Evolutionary conservation across 2,329 filamentous ascomycete species (phyloP).

Genomic region (Hymenoscyphus linearis): DNA sequence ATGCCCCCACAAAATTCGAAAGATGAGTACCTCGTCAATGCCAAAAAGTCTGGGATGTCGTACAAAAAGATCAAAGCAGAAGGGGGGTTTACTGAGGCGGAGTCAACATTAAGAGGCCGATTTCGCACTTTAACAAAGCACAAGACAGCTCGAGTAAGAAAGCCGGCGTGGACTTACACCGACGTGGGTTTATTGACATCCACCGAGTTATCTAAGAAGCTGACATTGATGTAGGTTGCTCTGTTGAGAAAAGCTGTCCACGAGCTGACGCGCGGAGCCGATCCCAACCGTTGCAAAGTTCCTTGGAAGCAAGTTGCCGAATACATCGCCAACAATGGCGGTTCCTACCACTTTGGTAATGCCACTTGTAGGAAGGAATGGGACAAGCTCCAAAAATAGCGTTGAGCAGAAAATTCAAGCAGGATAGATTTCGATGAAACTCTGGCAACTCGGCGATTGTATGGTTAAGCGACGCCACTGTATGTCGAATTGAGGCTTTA

Average conservation of each 20-base stretch:
- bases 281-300: conserved; percentile 35
- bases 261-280: conserved; percentile 27
- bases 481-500: not conserved
- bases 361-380: conserved; percentile 55
- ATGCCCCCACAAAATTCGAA: conserved; percentile 31
- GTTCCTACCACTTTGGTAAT: conserved; percentile 54
- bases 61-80: conserved; percentile 58
- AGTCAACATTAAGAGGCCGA: conserved; percentile 67
- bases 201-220: not conserved
- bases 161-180: conserved; percentile 55
- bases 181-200: conserved; percentile 51
- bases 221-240: conserved; percentile 34
- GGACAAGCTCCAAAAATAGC: conserved; percentile 36
- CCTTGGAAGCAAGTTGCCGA: conserved; percentile 54
- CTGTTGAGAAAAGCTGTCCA: conserved; percentile 42
- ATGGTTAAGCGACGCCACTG: not conserved
- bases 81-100: conserved; percentile 56
- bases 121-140: conserved; percentile 61
- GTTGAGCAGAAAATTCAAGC: not conserved
- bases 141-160: conserved; percentile 56
- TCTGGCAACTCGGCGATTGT: not conserved
- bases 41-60: conserved; percentile 51
- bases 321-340: conserved; percentile 47
- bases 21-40: conserved; percentile 48
- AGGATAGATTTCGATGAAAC: not conserved